Conservation (phyloP, 306 rosid genomes). For the Vigna angularis region DNA sequence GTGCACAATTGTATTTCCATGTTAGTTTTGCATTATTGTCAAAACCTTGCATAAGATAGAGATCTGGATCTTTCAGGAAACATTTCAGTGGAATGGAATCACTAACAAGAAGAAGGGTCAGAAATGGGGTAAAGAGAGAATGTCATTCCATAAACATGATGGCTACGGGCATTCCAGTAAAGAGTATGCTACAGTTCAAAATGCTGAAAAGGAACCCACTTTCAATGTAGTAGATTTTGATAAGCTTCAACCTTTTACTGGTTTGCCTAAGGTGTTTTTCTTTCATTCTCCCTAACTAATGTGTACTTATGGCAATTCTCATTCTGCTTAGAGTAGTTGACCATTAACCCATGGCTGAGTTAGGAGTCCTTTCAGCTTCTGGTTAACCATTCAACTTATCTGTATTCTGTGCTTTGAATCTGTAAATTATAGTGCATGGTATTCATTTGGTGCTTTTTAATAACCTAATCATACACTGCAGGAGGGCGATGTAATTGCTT, state of each 20-base stretch:
- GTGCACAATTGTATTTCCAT: constrained; percentile 23
- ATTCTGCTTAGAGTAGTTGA: constrained; percentile 23
- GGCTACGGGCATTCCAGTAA: constrained; percentile 40
- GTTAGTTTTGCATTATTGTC: constrained; percentile 25
- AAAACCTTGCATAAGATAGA: constrained; percentile 7
- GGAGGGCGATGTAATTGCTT: constrained; percentile 82
- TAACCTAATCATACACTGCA: constrained; percentile 48
- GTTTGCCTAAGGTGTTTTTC: constrained; percentile 73
- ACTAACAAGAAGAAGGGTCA: constrained; percentile 94
- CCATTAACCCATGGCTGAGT: constrained; percentile 4
- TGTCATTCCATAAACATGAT: constrained; percentile 53
- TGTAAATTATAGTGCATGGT: neutral
- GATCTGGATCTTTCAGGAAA: constrained; percentile 64
- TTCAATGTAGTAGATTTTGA: constrained; percentile 60
- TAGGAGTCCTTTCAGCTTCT: constrained; percentile 39
- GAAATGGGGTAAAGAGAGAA: constrained; percentile 91
- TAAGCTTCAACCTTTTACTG: constrained; percentile 64
- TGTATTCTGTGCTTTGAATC: constrained; percentile 33
- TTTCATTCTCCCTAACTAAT: constrained; percentile 9
- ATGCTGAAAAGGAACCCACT: constrained; percentile 51
- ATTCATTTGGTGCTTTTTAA: constrained; percentile 23
- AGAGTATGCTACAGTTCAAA: constrained; percentile 48
- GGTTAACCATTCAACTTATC: constrained; percentile 25
- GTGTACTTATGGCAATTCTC: constrained; percentile 21
- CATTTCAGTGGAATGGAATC: constrained; percentile 83